Base-by-base conservation (phyloP, 2,329 filamentous ascomycete species). In the Paraphoma chrysanthemicola region DNA sequence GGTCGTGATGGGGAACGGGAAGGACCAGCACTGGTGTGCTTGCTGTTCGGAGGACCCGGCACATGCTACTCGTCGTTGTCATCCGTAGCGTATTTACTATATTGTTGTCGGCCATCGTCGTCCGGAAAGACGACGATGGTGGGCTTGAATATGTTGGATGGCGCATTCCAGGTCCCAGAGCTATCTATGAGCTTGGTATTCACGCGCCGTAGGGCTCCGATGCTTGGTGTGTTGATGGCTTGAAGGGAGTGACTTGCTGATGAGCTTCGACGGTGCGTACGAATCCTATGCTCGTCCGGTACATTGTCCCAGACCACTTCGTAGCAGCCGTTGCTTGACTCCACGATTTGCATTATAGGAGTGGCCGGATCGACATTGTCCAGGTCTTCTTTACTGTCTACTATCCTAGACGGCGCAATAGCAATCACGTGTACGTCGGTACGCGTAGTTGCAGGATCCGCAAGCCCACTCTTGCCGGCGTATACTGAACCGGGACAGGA, bases 361-460 rank as follows among this genome's bases (percentile, higher is more conserved):
- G 68, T 75, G n/a, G 63, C 62, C n/a, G 63, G 56, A 46, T 68
- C 62, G 4, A 51, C 44, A 28, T 29, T 44, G 11, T 44, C 48
- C 6, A 62, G 42, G 11, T 57, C 51, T 16, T 46, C 28, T 3
- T 33, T 10, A 6, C 53, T 51, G 1, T 48, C 52, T 2, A 45
- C 18, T 18, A 18, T 50, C 59, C 53, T 59, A 1, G 63, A 60
- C 5, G 70, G 69, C 14, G 70, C 52, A 33, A 70, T 63, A 3
- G 72, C 64, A 31, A 76, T 61, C 17, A 75, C 67, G 51, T 77
- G 74, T 3, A 77, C 72, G 54, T 74, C 73, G 1, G 75, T 72
- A 4, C 66, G 60, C 5, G 74, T 77, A 6, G 69, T 53, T 6
- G 71, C 72, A 18, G 72, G 59, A 31, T 66, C 62, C 17, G 72